Evolutionary conservation across 352 stramenopile species (phyloP).

Genomic region (Pythium brachiatum): DNA sequence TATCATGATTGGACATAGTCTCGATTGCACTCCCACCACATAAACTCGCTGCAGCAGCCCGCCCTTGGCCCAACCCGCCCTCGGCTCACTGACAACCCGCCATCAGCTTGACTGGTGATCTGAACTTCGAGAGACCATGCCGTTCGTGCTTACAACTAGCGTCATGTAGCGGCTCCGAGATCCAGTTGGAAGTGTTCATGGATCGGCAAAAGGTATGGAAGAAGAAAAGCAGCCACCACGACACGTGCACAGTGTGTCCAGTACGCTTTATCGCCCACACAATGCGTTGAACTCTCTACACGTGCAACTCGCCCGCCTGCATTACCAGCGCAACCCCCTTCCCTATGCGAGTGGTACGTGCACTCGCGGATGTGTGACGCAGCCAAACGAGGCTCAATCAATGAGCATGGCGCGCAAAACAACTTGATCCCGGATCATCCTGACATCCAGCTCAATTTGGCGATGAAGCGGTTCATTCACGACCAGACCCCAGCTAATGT

Average conservation of each 20-base stretch:
- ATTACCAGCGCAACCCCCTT: too few relatives aligned
- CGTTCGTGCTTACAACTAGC: not conserved
- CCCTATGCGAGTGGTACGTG: not conserved
- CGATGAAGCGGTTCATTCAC: conserved; percentile 4
- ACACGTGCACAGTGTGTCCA: not conserved
- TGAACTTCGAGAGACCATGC: not conserved
- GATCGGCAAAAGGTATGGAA: conserved; percentile 1
- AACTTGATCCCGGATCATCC: not conserved
- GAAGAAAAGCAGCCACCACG: conserved; percentile 9
- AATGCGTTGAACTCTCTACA: conserved; percentile 4
- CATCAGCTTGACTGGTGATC: not conserved
- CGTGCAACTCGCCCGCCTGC: not conserved
- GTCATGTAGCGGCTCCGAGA: not conserved
- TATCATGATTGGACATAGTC: too few relatives aligned
- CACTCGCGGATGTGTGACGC: not conserved
- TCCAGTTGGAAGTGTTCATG: not conserved
- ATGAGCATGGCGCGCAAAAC: not conserved
- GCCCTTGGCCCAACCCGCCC: too few relatives aligned
- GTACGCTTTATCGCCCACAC: not conserved
- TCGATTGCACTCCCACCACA: too few relatives aligned
- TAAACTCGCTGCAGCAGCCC: too few relatives aligned
- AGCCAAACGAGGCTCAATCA: not conserved
- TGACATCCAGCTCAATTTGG: not conserved
- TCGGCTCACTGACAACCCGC: too few relatives aligned
- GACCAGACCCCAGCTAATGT: not conserved